phyloP scores from a whole-genome alignment of 192 early-diverging fungal genomes.

The Fimicolochytrium jonesii region DNA sequence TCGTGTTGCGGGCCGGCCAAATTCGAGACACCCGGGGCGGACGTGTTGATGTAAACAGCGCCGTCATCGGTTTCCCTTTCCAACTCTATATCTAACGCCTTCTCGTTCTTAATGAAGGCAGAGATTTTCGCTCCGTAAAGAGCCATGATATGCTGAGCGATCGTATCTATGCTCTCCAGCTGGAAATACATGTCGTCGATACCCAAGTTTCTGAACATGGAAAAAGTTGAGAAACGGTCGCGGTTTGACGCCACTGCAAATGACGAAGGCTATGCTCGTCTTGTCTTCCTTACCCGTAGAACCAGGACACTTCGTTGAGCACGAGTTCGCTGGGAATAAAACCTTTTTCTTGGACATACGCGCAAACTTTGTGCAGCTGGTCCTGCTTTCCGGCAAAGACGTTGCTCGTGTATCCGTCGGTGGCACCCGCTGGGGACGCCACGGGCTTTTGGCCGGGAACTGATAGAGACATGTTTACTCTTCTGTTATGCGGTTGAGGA shows the following conservation, averaged over 20 bases:
- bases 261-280: too few species aligned
- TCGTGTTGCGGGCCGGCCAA: conserved; percentile 82
- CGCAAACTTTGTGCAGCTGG: conserved; percentile 83
- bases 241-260: not conserved
- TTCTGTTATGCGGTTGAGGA: too few species aligned
- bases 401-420: conserved; percentile 57
- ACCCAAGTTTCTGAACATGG: conserved; percentile 89
- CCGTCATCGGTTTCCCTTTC: conserved; percentile 84
- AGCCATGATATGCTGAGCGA: conserved; percentile 93
- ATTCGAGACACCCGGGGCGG: conserved; percentile 85
- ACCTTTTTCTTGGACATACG: conserved; percentile 79
- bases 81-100: conserved; percentile 76
- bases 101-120: conserved; percentile 84
- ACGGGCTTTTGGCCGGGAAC: conserved; percentile 25
- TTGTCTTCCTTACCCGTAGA: conserved; percentile 70
- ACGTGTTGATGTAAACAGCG: conserved; percentile 97
- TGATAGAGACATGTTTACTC: conserved; percentile 33
- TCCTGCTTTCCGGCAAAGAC: conserved; percentile 87
- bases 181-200: conserved; percentile 99
- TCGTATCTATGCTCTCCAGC: conserved; percentile 82
- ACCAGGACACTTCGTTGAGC: conserved; percentile 87
- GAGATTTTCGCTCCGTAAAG: conserved; percentile 94
- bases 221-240: not conserved
- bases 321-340: conserved; percentile 89
- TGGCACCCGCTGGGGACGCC: not conserved